These are phyloP conservation scores for Komagataella pseudopastoris DNA, from an alignment of 805 yeast genomes.

Conservation along the genomic window DNA sequence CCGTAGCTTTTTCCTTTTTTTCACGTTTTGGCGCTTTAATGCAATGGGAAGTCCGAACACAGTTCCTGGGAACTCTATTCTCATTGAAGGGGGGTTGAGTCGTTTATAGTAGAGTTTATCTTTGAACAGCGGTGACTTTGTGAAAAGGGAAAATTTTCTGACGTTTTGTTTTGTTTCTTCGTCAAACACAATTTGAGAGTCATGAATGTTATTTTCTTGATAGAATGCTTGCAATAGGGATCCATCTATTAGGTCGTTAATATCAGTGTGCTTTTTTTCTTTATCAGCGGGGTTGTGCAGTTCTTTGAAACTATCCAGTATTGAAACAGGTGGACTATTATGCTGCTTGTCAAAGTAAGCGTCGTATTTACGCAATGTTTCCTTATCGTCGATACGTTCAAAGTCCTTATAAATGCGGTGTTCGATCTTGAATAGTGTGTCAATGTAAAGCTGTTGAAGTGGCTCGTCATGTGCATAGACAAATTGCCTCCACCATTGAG, in stretches of 20 bases:
- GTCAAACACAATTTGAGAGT: neutral
- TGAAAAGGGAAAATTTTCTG: neutral
- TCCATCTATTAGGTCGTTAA: neutral
- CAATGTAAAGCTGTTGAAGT: neutral
- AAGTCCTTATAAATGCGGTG: neutral
- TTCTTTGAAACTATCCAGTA: neutral
- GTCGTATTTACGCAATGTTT: neutral
- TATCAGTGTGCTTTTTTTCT: neutral
- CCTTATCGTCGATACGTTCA: neutral
- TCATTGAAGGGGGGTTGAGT: neutral
- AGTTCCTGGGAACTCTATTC: slow-evolving; percentile 7
- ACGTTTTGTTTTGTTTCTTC: neutral
- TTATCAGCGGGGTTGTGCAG: neutral
- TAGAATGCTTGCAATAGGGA: neutral
- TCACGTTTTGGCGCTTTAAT: slow-evolving; percentile 7
- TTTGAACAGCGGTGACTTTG: neutral
- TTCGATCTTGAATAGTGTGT: neutral
- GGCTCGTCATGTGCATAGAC: neutral
- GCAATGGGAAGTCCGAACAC: slow-evolving; percentile 11
- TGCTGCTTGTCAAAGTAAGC: neutral
- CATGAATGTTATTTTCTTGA: neutral
- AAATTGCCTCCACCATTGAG: neutral
- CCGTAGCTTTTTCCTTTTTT: slow-evolving; percentile 5
- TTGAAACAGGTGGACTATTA: neutral
- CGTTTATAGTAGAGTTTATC: neutral